Base-by-base conservation (phyloP, 139 green algal genomes). In the Chlorella sp. region DNA sequence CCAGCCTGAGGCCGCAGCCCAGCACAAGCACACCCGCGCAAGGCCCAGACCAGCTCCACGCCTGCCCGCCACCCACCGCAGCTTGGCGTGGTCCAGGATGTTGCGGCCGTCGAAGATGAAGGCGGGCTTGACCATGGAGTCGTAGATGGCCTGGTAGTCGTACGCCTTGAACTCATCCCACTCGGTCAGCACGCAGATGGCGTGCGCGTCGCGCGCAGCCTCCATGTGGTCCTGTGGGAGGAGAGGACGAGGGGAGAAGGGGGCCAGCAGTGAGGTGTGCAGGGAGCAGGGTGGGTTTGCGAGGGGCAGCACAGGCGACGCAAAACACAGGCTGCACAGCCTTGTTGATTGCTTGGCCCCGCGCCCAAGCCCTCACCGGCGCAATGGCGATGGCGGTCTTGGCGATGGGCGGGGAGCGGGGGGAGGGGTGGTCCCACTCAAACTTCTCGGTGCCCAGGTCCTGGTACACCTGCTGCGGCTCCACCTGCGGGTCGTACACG, bases 101-200 rank as follows among this genome's bases (percentile, higher is more conserved):
- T 99, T 99, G 81, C 98, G 94, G 51, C 98, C 97, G 83, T 99
- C 98, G 90, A 99, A 99, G n/a, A 99, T 83, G 83, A 99, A 99
- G 2, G 98, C 96, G 20, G 98, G 98, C 94, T 99, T 99, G 55
- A 92, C 85, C 98, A 99, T 99, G 75, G 72, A 95, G 87, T 97
- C 94, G 38, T 94, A 95, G 21, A 93, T 62, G 23, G 70, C 64
- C 85, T 94, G 72, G 70, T 89, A 96, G 87, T 96, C 93, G 25
- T 94, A 87, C 11, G 39, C 85, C 92, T 98, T 99, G 93, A 99
- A 99, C 88, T 98, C 91, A 81, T 99, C 98, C 98, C 98, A 99
- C 93, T 99, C 98, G 16, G 97, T 99, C 72, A 99, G 90, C 9
- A 99, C 86, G 82, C 89, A 94, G 28, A 99, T 90, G 51, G 90